Evolutionary conservation across 2,329 filamentous ascomycete species (phyloP), one percentile per base, ranked within the genome.

Genomic region (Colletotrichum lentis): DNA sequence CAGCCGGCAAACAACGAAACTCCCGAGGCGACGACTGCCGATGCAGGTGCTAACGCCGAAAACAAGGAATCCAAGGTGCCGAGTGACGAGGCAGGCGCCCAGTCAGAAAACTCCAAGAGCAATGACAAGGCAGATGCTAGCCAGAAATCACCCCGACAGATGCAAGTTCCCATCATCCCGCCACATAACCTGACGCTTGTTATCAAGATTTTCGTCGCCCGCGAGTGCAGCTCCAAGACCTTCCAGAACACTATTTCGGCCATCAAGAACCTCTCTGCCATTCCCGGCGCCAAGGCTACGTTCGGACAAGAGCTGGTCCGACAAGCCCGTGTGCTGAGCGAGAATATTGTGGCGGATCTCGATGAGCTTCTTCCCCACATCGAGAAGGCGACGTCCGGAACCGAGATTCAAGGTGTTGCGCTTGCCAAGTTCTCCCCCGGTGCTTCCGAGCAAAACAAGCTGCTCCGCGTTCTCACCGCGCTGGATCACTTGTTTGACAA

Each of bases 181-280:
- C 89, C 95, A 37, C 87, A 94, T 76, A 97, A 98, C 76, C 86
- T 99, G 64, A 92, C 92, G 67, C 84, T 98, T 65, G 94, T 99
- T n/a, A 92, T 98, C 73, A 96, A 96, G 77, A 97, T 99, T 65
- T 92, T 99, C 72, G 93, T 97, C 50, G 95, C 95, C 70, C 91
- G 94, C 56, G 96, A 99, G 79, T 99, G 96, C 80, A 97, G 93
- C 76, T 94, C 93, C 71, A 97, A 97, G 83, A 98, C 96, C 0
- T 99, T 99, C 85, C 92, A 96, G 76, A 96, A 98, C 78, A 98
- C 96, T 0, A 87, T 99, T 62, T 96, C 95, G 18, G 96, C 96
- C n/a, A 97, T 99, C 83, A 98, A 97, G 82, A 97, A 98, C 75
- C 86, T 99, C 50, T 98, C 94, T 5, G 90, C 92, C 46, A 96